These are phyloP conservation scores for Pestalotiopsis sp. DNA, from an alignment of 2,329 filamentous ascomycete species.

Conservation along the genomic window DNA sequence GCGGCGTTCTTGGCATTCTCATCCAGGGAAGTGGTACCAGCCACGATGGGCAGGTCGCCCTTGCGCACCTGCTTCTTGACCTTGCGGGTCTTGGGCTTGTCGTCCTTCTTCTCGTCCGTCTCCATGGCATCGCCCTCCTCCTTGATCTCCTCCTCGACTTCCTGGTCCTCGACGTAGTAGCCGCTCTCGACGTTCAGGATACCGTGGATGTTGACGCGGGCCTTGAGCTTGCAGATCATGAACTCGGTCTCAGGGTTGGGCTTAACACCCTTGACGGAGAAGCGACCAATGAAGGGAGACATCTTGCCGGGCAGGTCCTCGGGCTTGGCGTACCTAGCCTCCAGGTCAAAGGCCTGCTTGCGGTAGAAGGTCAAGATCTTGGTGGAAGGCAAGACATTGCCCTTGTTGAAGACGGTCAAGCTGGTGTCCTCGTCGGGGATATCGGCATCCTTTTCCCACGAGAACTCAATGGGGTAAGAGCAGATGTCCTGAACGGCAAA, in stretches of 20 bases:
- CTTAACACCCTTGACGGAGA: conserved; percentile 98
- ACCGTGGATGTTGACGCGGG: conserved; percentile 93
- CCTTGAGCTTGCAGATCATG: conserved; percentile 99
- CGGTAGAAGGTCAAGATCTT: conserved; percentile 99
- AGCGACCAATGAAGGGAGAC: conserved; percentile 94
- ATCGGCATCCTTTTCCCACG: conserved; percentile 97
- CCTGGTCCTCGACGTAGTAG: conserved; percentile 97
- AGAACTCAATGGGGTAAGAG: conserved; percentile 97
- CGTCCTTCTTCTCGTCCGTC: conserved; percentile 69
- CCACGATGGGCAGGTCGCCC: conserved; percentile 87
- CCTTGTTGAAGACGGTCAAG: conserved; percentile 95
- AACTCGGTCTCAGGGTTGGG: conserved; percentile 92
- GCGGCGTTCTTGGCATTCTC: conserved; percentile 65
- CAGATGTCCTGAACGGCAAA: conserved; percentile 97
- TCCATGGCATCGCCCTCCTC: conserved; percentile 77
- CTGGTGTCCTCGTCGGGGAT: conserved; percentile 98
- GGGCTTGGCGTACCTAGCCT: conserved; percentile 90
- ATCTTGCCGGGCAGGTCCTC: conserved; percentile 86
- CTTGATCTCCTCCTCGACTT: conserved; percentile 91
- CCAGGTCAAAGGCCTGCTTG: conserved; percentile 95
- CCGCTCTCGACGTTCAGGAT: conserved; percentile 95
- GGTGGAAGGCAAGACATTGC: conserved; percentile 95
- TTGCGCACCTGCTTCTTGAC: conserved; percentile 99
- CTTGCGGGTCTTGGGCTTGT: conserved; percentile 82
- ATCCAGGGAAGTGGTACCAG: conserved; percentile 82